Base-by-base conservation (phyloP, 352 stramenopile genomes). In the Pythium inflatum region DNA sequence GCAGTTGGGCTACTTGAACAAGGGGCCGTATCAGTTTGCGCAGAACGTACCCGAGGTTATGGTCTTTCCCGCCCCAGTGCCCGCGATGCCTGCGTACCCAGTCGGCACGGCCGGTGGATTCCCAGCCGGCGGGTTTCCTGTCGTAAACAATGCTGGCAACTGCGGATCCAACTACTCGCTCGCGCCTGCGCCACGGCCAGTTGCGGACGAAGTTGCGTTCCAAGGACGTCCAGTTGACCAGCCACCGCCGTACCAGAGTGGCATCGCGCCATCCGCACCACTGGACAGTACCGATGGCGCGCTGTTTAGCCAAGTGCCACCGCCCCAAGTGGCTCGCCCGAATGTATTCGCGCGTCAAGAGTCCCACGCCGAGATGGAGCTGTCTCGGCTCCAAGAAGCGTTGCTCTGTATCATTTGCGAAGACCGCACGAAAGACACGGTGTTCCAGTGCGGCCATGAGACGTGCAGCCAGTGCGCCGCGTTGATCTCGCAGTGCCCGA, bases 361-460 rank as follows among this genome's bases (percentile, higher is more conserved):
- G 48, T 93, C 79, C 20, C 56, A 49, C 25, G 86, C 83, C 1
- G 81, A 91, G 51, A 57, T 84, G 53, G 82, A 93, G 54, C 78
- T 93, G n/a, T 66, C 54, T 9, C 76, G 70, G 48, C 64, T 95
- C 50, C 82, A 93, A 58, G 83, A 94, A 49, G 70, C 78, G 33
- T 70, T 91, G 31, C 53, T 92, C 34, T 94, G 87, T 57, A 62
- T 65, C 25, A 94, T 96, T 60, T 95, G 88, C 49, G 81, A 93
- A 57, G 88, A 94, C 56, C 78, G 75, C 22, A 76, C 76, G 31
- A 95, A 95, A 63, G 77, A 95, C 70, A 87, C 75, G 34, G 87
- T 94, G 40, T 94, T 93, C 74, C 87, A 94, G 74, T 94, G 87
- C 57, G 88, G 85, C 22, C 88, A 96, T 62, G 84, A 96, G 60